Evolutionary conservation across 371 early-diverging fungal species (phyloP).

Genomic region (Coemansia sp.): DNA sequence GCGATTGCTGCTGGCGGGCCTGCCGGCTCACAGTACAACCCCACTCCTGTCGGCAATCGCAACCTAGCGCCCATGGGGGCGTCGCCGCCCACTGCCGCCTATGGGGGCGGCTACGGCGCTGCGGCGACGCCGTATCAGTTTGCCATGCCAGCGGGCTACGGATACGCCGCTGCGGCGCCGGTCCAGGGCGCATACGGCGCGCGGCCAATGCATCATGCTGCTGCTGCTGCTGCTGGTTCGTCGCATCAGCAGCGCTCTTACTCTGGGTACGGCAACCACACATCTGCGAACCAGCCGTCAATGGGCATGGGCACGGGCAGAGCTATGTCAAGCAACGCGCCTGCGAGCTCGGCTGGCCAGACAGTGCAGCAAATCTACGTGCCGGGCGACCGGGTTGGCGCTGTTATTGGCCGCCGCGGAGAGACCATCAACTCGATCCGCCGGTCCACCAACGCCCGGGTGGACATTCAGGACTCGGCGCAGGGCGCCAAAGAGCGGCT

Average conservation of each 20-base stretch:
- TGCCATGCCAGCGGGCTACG: slow-evolving; percentile 27
- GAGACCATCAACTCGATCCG: slow-evolving; percentile 48
- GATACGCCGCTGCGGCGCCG: slow-evolving; percentile 25
- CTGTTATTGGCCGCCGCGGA: slow-evolving; percentile 49
- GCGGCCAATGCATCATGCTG: slow-evolving; percentile 3
- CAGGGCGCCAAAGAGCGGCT: slow-evolving; percentile 42
- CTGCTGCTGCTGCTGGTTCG: slow-evolving; percentile 8
- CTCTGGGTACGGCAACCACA: slow-evolving; percentile 15
- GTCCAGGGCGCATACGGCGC: slow-evolving; percentile 25
- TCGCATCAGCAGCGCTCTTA: slow-evolving; percentile 25
- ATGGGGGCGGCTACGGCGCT: slow-evolving; percentile 20
- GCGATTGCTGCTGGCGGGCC: slow-evolving; percentile 12
- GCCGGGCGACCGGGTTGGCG: slow-evolving; percentile 42
- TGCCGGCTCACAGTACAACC: slow-evolving; percentile 18
- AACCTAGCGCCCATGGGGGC: slow-evolving; percentile 6
- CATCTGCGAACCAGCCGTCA: slow-evolving; percentile 14
- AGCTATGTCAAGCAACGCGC: slow-evolving; percentile 5
- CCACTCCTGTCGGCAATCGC: neutral
- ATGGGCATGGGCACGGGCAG: slow-evolving; percentile 8
- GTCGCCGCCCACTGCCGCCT: slow-evolving; percentile 10
- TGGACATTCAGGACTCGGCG: slow-evolving; percentile 49
- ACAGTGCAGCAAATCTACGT: slow-evolving; percentile 50
- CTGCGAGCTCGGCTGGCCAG: slow-evolving; percentile 17
- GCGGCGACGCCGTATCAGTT: slow-evolving; percentile 29
- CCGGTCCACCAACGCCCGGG: slow-evolving; percentile 33